These are phyloP conservation scores for Cyclanthera cordifolia DNA, from an alignment of 306 rosid species.

Conservation along the genomic window DNA sequence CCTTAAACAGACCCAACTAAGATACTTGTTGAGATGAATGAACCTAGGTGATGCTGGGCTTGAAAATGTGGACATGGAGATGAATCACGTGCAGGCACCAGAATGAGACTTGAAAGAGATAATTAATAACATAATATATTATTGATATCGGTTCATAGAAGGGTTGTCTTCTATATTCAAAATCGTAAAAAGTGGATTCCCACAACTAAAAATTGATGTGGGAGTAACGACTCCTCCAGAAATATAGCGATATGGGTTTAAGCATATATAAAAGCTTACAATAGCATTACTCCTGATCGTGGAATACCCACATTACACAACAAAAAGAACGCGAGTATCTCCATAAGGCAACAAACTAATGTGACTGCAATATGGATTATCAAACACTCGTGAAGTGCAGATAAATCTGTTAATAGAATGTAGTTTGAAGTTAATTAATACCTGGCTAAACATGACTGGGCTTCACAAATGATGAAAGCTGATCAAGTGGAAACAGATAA, in stretches of 20 bases:
- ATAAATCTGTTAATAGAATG: not conserved
- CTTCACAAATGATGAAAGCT: constrained; percentile 1
- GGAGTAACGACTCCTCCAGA: not conserved
- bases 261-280: not conserved
- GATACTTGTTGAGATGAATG: no score
- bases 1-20: not conserved
- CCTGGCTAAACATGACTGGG: not conserved
- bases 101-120: not conserved
- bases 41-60: not conserved
- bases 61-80: not conserved
- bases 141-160: no score
- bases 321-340: no score
- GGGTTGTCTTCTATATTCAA: not conserved
- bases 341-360: not conserved
- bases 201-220: constrained; percentile 2
- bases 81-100: no score
- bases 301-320: not conserved
- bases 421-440: not conserved
- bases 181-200: not conserved
- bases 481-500: not conserved
- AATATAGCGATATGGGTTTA: not conserved
- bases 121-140: not conserved
- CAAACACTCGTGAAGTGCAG: not conserved
- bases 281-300: not conserved
- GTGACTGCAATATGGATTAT: not conserved